Base-by-base conservation (phyloP, 177 flowering plant species). In the Vitis hybrid region DNA sequence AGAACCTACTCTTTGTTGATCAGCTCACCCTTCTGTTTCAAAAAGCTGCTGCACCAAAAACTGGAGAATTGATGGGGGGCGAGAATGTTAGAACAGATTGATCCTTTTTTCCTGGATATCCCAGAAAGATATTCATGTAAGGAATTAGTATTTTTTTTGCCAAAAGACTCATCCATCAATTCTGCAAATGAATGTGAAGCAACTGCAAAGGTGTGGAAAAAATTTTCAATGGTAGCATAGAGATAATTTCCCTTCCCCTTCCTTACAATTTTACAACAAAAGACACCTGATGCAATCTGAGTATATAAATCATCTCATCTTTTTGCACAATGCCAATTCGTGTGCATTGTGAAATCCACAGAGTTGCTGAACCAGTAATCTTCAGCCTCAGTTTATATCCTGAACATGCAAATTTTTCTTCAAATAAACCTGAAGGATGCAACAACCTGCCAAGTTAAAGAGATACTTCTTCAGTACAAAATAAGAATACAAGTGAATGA, bases 1-100 rank as follows among this genome's bases (percentile, higher is more conserved):
- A 86, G 78, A 75, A 79, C 73, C 78, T 78, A 54, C 85, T 89
- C 14, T 90, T 87, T 62, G 81, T 75, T 23, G 97, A 93, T 82
- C 89, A 90, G 78, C 84, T 90, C 15, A 77, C 70, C 19, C 80
- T 93, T 56, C 45, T 70, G 40, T 82, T 85, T 62, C 79, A 80
- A 65, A 84, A 65, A 80, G 60, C 60, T 69, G 60, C 70, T 26
- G 75, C 77, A 23, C 58, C 67, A 68, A 83, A 73, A 65, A 66
- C 69, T 40, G 65, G 70, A 52, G 78, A 63, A 30, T 57, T 21
- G 7, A 14, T 18, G 34, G 73, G 50, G 64, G 62, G 55, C 40
- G 75, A 73, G 49, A 71, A 45, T 67, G 69, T 69, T 14, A 74
- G 63, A 74, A 68, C 74, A 21, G 77, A 74, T 70, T 72, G 52